Evolutionary conservation across 768 basidiomycete genomes (phyloP), one percentile per base, ranked within the genome.

Genomic region (Russula sp.): DNA sequence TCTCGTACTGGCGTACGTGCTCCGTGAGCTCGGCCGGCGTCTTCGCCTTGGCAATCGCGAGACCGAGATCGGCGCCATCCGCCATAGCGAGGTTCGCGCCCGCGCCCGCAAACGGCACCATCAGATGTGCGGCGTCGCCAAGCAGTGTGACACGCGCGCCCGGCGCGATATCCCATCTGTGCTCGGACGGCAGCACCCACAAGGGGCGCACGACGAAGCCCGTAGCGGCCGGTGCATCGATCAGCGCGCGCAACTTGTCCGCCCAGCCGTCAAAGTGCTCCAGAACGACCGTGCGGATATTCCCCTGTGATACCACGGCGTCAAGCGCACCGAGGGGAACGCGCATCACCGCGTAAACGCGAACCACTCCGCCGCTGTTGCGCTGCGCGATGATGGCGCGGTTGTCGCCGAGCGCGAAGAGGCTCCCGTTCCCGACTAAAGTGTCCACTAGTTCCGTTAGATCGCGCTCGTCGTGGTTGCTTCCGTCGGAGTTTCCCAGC

Each of bases 51-150:
- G 58, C 58, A 6, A 65, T 48, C 9, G 59, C 60, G 2, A 64
- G 48, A 14, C 63, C 60, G 11, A 66, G 60, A 49, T 68, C 65
- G 11, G 61, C 54, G 18, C 51, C 72, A 48, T 73, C 73, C 10
- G 64, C 52, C 73, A 74, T 70, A 39, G 72, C 73, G 43, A 70
- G 71, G 58, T 77, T 76, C 54, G 70, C 75, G 9, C 76, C 75
- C 20, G 73, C 73, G 4, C 76, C 75, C 0, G 70, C 72, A 59
- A 75, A 75, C 1, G 74, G 75, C 1, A 68, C 61, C 74, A 77
- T 74, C 6, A 73, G 61, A 59, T 77, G 75, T 7, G 75, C 75
- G 1, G 75, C 74, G 45, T 76, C 76, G n/a, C 75, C 75, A 36
- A 73, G 52, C 49, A 68, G 35, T 35, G 68, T 71, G 46, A 67